A percentile compares a stretch with the other conserved stretches of the same genome.
Conservation (phyloP, 2,329 filamentous ascomycete species). For the Pleoardoris graminearum region DNA sequence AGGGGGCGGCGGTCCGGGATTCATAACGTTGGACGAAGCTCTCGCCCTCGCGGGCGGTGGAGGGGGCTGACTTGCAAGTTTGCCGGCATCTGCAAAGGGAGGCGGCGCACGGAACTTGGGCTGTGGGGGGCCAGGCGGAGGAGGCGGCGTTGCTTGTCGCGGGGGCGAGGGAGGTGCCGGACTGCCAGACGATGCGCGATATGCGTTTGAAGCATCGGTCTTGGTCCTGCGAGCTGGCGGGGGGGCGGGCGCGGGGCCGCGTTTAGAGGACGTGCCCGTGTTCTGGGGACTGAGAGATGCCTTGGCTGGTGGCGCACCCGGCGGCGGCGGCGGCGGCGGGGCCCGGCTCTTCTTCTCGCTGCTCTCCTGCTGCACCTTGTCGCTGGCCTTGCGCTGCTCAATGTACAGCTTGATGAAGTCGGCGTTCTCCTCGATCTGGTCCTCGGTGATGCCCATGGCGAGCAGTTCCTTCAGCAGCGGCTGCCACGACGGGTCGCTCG, state of each 20-base stretch:
- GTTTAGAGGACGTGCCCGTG: conserved; percentile 61
- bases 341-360: conserved; percentile 57
- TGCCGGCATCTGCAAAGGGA: conserved; percentile 86
- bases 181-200: conserved; percentile 56
- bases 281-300: conserved; percentile 62
- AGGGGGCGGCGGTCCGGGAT: conserved; percentile 67
- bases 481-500: conserved; percentile 64
- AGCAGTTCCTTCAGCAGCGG: conserved; percentile 63
- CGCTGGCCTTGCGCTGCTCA: conserved; percentile 63
- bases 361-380: conserved; percentile 50
- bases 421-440: conserved; percentile 68
- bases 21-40: conserved; percentile 54
- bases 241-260: conserved; percentile 65
- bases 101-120: conserved; percentile 83
- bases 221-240: conserved; percentile 54
- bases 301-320: conserved; percentile 45
- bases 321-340: conserved; percentile 66
- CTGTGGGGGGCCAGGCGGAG: conserved; percentile 62
- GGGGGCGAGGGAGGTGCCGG: conserved; percentile 64
- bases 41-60: conserved; percentile 53
- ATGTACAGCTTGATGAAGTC: conserved; percentile 71
- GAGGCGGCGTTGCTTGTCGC: conserved; percentile 72
- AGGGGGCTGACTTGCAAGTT: conserved; percentile 65
- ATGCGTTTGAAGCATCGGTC: conserved; percentile 45
- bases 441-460: conserved; percentile 68